A percentile compares a stretch with the other conserved stretches of the same genome.
Conservation (phyloP, 2,329 filamentous ascomycete species). For the Fusarium coicis region DNA sequence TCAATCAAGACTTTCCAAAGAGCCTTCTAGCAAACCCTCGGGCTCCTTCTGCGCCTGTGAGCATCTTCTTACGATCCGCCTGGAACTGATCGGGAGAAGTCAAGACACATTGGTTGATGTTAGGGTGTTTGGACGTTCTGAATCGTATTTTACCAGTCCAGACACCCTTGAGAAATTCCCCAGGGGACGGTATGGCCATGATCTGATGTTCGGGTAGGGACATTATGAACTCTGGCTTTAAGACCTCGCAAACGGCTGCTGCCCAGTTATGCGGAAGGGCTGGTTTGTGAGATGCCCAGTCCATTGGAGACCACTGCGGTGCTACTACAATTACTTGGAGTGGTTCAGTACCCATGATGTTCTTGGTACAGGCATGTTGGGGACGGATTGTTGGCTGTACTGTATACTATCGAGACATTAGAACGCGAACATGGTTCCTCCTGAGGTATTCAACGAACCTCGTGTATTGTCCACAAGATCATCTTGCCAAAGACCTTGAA, state of each 20-base stretch:
- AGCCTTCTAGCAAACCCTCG: neutral
- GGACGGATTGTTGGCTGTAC: neutral
- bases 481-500: neutral
- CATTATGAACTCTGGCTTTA: neutral
- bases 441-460: neutral
- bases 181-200: neutral
- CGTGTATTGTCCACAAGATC: neutral
- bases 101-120: neutral
- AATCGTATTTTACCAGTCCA: neutral
- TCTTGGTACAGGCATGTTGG: neutral
- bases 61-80: neutral
- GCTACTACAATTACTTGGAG: neutral
- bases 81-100: neutral
- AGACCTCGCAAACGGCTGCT: neutral
- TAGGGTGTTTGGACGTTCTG: neutral
- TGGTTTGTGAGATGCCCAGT: neutral
- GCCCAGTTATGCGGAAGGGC: neutral
- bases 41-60: neutral
- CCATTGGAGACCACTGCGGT: neutral
- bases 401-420: neutral
- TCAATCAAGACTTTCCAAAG: neutral
- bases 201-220: neutral
- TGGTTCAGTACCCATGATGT: neutral
- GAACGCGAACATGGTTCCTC: fast-evolving
- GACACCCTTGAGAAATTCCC: neutral